Conservation (phyloP, 768 basidiomycete genomes). For the Suillus lakei region DNA sequence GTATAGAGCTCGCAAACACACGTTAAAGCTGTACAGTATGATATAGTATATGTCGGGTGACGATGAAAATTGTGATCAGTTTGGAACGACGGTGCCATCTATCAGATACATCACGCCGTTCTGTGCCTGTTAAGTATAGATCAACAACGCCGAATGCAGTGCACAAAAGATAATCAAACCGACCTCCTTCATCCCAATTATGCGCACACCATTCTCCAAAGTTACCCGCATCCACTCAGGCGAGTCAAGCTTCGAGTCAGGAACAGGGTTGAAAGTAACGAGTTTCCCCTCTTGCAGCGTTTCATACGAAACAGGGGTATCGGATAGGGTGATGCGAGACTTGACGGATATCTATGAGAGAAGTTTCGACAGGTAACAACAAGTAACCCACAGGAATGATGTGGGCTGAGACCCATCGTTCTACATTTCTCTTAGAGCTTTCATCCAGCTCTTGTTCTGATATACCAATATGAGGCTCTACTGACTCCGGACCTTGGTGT, state of each 20-base stretch:
- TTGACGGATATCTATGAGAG: conserved; percentile 16
- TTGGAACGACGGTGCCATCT: not conserved
- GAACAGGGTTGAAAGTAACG: conserved; percentile 53
- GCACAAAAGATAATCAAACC: conserved; percentile 10
- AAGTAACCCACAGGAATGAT: conserved; percentile 68
- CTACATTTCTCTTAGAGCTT: conserved; percentile 66
- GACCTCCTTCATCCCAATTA: conserved; percentile 69
- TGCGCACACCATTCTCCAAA: conserved; percentile 58
- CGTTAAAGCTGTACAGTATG: not conserved
- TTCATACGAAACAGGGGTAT: conserved; percentile 43
- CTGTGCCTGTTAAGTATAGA: conserved; percentile 34
- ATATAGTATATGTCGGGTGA: not conserved
- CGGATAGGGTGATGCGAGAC: conserved; percentile 51
- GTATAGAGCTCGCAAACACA: not conserved
- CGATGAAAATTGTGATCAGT: not conserved
- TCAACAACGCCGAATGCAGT: conserved; percentile 5
- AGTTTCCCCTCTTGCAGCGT: conserved; percentile 66
- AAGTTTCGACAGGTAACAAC: not conserved
- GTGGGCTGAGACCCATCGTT: conserved; percentile 82
- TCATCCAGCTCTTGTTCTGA: conserved; percentile 71
- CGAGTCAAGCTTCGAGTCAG: conserved; percentile 35
- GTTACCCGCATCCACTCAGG: conserved; percentile 64
- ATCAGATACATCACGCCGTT: conserved; percentile 16
- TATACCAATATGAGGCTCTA: conserved; percentile 54
- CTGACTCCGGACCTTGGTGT: conserved; percentile 56